These are phyloP conservation scores for Malania oleifera DNA, from an alignment of 164 flowering plant species.

Conservation along the genomic window DNA sequence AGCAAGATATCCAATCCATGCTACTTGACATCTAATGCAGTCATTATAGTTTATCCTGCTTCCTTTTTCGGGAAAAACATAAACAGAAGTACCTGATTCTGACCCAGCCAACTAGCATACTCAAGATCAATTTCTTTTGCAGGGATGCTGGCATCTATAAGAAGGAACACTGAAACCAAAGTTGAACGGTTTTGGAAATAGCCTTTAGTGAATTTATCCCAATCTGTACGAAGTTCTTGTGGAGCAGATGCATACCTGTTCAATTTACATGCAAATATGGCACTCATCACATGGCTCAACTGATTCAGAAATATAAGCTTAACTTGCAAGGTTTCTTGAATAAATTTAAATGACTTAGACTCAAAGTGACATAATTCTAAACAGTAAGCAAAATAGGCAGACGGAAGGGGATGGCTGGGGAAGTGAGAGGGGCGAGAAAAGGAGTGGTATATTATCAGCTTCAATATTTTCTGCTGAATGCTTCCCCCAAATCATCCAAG, in stretches of 20 bases:
- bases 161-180: constrained; percentile 85
- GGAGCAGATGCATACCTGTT: constrained; percentile 89
- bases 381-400: no score
- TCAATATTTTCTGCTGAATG: no score
- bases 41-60: background rate
- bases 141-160: constrained; percentile 93
- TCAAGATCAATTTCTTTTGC: constrained; percentile 86
- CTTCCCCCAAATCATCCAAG: no score
- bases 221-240: constrained; percentile 61
- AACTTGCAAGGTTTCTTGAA: background rate
- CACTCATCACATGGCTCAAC: background rate
- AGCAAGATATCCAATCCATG: no score
- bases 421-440: no score
- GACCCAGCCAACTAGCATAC: constrained; percentile 95
- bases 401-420: no score
- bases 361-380: background rate
- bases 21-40: background rate
- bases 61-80: background rate
- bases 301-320: background rate
- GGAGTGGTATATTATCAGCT: no score
- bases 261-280: background rate
- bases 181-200: constrained; percentile 79
- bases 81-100: constrained; percentile 58
- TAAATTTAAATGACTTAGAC: background rate
- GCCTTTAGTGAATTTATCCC: constrained; percentile 82